Evolutionary conservation across 2,329 filamentous ascomycete species (phyloP), one percentile per base, ranked within the genome.

Genomic region (Sarocladium kiliense): DNA sequence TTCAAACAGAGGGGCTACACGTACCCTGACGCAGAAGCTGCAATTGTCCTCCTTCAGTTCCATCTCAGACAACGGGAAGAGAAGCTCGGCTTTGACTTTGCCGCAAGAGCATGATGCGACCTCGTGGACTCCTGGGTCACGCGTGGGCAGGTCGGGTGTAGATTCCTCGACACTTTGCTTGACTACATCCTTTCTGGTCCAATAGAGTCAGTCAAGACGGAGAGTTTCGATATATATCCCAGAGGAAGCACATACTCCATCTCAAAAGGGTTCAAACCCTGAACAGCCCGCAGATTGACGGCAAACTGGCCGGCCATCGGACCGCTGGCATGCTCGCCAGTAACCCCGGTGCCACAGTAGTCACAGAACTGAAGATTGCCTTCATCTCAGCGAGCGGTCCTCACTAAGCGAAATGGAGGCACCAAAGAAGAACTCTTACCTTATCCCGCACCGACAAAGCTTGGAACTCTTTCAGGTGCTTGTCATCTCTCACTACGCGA

Each of bases 11-110:
- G 18, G 3, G 14, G 39, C 7, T 14, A 14, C 2, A 56, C 59
- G 5, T 58, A 68, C 65, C n/a, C 67, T 60, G n/a, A 63, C 57
- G 54, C 66, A 69, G 7, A 57, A 62, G 53, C 67, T 68, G 54
- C 69, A 63, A 71, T 73, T 61, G 66, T 73, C 59, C 68, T 75
- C 55, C 67, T 71, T 60, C 66, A 76, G 55, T 70, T 76, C 58
- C 68, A 75, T 50, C 64, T 70, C 23, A 63, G 69, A 56, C 67
- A 78, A 44, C 68, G 56, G 47, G 3, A 41, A 58, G 1, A 60
- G 47, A 0, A 67, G 53, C 10, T 62, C 57, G 14, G 61, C 56
- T 30, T 54, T 54, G 2, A 68, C 59, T 1, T 56, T 58, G 1
- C 65, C 61, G 51, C 67, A 69, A 32, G 63, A 63, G 39, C 66